Conservation (phyloP, 805 yeast genomes). For the Suhomyces sp. region DNA sequence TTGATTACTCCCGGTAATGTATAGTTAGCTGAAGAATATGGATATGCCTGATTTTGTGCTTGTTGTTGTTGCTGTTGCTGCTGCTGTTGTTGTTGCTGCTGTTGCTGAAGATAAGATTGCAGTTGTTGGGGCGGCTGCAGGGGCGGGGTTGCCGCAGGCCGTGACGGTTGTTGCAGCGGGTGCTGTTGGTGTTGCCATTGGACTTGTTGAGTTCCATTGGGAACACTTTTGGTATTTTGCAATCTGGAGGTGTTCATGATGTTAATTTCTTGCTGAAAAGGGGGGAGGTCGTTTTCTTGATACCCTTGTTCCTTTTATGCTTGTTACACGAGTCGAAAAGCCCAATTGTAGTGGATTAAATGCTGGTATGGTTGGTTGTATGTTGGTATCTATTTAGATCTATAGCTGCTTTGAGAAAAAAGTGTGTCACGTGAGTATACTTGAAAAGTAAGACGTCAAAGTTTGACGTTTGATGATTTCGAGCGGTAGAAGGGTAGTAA, state of each 20-base stretch:
- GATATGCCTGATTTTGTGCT: constrained; percentile 7
- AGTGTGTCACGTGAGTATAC: too few relatives aligned
- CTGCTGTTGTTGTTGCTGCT: constrained; percentile 6
- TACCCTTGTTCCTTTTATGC: too few relatives aligned
- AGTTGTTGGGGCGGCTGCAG: constrained; percentile 11
- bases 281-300: too few relatives aligned
- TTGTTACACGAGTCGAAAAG: too few relatives aligned
- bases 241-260: constrained; percentile 5
- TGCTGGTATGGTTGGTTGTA: too few relatives aligned
- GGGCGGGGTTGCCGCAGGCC: constrained; percentile 2
- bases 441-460: too few relatives aligned
- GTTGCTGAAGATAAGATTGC: constrained; percentile 1
- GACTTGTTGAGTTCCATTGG: not conserved
- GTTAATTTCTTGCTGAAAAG: too few relatives aligned
- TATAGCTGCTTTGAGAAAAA: too few relatives aligned
- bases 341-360: too few relatives aligned
- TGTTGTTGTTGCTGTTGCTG: constrained; percentile 6
- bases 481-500: too few relatives aligned
- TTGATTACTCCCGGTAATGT: constrained; percentile 62
- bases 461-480: too few relatives aligned
- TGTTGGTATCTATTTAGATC: too few relatives aligned
- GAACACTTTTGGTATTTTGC: not conserved
- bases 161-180: constrained; percentile 1
- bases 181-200: constrained; percentile 6
- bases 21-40: constrained; percentile 26